Evolutionary conservation across 306 rosid species (phyloP).

Genomic region (Cicer arietinum): DNA sequence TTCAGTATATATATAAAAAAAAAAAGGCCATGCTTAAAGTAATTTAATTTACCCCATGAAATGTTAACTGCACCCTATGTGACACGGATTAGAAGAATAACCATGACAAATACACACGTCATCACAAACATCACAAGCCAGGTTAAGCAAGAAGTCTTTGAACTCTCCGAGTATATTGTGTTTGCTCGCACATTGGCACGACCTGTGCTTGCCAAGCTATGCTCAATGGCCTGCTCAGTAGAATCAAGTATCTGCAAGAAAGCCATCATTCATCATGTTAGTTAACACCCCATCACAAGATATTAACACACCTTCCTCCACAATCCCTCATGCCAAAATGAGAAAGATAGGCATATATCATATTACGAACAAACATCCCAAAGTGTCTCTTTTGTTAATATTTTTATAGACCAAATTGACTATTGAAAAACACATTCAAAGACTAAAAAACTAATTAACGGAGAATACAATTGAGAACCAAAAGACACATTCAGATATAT

Average conservation of each 20-base stretch:
- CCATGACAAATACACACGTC: slow-evolving; percentile 80
- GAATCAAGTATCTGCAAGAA: slow-evolving; percentile 80
- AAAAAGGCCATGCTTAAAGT: not conserved
- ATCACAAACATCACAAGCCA: slow-evolving; percentile 79
- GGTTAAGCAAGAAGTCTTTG: slow-evolving; percentile 83
- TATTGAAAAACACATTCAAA: no score
- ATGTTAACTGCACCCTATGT: slow-evolving; percentile 46
- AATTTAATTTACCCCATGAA: not conserved
- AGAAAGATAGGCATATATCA: no score
- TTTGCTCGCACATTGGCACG: slow-evolving; percentile 77
- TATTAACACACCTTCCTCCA: not conserved
- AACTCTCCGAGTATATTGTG: slow-evolving; percentile 67
- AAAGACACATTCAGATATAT: no score
- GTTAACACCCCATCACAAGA: not conserved
- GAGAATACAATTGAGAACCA: no score
- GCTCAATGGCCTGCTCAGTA: slow-evolving; percentile 83
- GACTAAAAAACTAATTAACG: no score
- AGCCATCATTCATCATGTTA: slow-evolving; percentile 33
- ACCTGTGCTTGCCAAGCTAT: slow-evolving; percentile 87
- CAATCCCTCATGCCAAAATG: slow-evolving; percentile 2
- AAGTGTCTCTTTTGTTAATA: no score
- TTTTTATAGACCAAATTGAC: no score
- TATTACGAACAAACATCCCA: no score
- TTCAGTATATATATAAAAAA: no score
- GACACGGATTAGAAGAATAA: slow-evolving; percentile 85